Conservation (phyloP, 2,329 filamentous ascomycete species). For the Exophiala bonariae region DNA sequence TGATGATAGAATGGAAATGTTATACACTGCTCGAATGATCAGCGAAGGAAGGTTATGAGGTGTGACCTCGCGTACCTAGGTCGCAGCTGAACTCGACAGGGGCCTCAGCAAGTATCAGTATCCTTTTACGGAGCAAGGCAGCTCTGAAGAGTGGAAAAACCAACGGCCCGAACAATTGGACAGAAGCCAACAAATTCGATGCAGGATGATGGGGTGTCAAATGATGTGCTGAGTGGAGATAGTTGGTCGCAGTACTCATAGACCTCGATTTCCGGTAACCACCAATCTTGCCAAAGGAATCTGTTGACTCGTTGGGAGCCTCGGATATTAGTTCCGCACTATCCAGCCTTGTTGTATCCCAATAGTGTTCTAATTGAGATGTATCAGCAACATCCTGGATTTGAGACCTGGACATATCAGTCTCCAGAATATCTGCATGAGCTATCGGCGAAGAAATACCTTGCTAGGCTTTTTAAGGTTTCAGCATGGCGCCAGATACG, state of each 20-base stretch:
- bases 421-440: not conserved
- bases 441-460: constrained; percentile 48
- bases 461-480: constrained; percentile 70
- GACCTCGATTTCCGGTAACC: constrained; percentile 35
- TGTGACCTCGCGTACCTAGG: constrained; percentile 63
- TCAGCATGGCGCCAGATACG: constrained; percentile 87
- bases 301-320: constrained; percentile 34
- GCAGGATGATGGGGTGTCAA: constrained; percentile 82
- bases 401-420: constrained; percentile 47
- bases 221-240: constrained; percentile 51
- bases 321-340: constrained; percentile 42
- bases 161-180: constrained; percentile 84
- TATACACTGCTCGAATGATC: constrained; percentile 66
- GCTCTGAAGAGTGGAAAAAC: constrained; percentile 90
- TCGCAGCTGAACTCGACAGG: constrained; percentile 85
- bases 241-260: constrained; percentile 43
- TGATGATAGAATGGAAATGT: constrained; percentile 88
- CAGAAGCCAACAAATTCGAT: constrained; percentile 72
- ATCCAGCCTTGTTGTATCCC: constrained; percentile 61
- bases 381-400: constrained; percentile 66
- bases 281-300: constrained; percentile 25
- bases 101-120: constrained; percentile 80
- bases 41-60: constrained; percentile 6
- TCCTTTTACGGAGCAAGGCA: constrained; percentile 80
- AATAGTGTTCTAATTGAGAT: constrained; percentile 73